These are phyloP conservation scores for Rhodomyrtus psidioides DNA, from an alignment of 441 rosid species.

Conservation along the genomic window DNA sequence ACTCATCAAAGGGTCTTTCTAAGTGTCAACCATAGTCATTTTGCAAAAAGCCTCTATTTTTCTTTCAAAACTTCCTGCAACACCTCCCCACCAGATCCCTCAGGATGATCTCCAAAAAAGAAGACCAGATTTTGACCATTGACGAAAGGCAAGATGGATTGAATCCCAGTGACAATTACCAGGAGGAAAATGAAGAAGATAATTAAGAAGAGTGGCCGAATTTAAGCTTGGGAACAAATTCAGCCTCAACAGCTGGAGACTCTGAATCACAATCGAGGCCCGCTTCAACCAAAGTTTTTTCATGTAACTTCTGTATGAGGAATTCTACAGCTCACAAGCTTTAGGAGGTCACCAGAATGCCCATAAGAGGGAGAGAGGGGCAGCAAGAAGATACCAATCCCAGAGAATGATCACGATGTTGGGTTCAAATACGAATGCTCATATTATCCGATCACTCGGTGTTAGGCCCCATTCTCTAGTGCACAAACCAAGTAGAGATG, in stretches of 20 bases:
- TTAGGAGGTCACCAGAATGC: conserved; percentile 85
- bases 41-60: not conserved
- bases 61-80: conserved; percentile 6
- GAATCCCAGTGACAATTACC: conserved; percentile 8
- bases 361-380: conserved; percentile 75
- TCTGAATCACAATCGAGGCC: conserved; percentile 24
- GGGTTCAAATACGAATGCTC: conserved; percentile 26
- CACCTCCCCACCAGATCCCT: not conserved
- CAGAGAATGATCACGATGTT: conserved; percentile 53
- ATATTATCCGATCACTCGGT: conserved; percentile 41
- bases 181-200: conserved; percentile 16
- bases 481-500: conserved; percentile 46
- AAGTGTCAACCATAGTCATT: conserved; percentile 14
- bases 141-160: conserved; percentile 10
- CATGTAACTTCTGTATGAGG: conserved; percentile 70
- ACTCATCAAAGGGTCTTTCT: conserved; percentile 21
- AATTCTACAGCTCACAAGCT: conserved; percentile 75
- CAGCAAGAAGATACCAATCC: conserved; percentile 52
- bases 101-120: conserved; percentile 31
- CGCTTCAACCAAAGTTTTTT: conserved; percentile 39
- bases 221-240: conserved; percentile 42
- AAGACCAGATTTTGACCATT: conserved; percentile 17
- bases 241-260: conserved; percentile 29
- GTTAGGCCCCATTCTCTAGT: conserved; percentile 53
- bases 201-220: conserved; percentile 52